These are phyloP conservation scores for Oryza glaberrima DNA, from an alignment of 176 grass and related monocot genomes.

Conservation along the genomic window DNA sequence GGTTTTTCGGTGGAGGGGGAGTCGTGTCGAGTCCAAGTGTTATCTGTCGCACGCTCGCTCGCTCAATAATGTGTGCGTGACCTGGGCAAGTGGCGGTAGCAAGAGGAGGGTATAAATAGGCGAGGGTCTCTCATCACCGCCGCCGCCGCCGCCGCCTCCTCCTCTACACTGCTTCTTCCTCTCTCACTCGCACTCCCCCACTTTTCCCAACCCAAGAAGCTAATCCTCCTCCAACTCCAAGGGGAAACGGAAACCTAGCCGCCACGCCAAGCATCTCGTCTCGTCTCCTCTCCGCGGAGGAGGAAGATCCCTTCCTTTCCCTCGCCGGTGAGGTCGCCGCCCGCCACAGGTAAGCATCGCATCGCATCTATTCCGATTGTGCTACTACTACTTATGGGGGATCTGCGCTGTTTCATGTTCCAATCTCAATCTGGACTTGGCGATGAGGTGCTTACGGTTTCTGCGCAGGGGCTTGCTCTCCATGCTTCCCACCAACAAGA, in stretches of 20 bases:
- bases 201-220: not conserved
- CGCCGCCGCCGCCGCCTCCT: not conserved
- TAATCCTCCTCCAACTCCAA: too few relatives aligned
- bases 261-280: conserved; percentile 32
- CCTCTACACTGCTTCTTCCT: not conserved
- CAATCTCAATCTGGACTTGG: conserved; percentile 1
- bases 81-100: too few relatives aligned
- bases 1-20: too few relatives aligned
- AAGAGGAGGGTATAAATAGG: too few relatives aligned
- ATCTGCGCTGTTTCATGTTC: not conserved
- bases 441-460: conserved; percentile 58
- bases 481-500: conserved; percentile 80
- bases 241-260: conserved; percentile 26
- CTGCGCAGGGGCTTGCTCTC: conserved; percentile 66
- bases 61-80: too few relatives aligned
- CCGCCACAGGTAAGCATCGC: conserved; percentile 15
- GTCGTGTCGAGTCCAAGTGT: too few relatives aligned
- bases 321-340: not conserved
- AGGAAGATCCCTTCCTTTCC: conserved; percentile 38
- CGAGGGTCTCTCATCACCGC: too few relatives aligned
- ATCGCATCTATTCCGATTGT: not conserved
- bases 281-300: too few relatives aligned
- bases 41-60: too few relatives aligned
- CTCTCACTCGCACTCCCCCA: not conserved
- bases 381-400: not conserved